These are phyloP conservation scores for Ophiostoma sp. DNA, from an alignment of 2,329 filamentous ascomycete species.

Conservation along the genomic window DNA sequence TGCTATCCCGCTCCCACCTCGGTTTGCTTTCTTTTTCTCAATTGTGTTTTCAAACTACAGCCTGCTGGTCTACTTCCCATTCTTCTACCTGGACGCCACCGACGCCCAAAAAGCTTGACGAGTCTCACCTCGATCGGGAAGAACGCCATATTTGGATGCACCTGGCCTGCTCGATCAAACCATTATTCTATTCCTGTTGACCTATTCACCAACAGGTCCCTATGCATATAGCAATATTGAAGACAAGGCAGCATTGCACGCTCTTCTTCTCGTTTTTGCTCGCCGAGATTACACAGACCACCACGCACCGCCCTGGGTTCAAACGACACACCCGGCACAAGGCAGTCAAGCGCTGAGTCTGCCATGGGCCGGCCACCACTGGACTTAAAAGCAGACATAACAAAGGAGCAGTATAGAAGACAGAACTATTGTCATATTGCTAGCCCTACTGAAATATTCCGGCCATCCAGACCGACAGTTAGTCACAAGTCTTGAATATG, in stretches of 20 bases:
- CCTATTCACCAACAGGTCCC: not conserved
- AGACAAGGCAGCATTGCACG: conserved; percentile 5
- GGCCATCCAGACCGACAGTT: not conserved
- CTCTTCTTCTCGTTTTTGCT: not conserved
- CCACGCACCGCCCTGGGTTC: not conserved
- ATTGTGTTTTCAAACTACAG: not conserved
- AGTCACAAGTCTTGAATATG: not conserved
- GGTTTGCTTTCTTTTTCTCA: not conserved
- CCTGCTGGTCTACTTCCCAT: not conserved
- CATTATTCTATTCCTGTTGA: not conserved
- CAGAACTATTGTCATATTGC: not conserved
- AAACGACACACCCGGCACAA: not conserved
- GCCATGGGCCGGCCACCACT: not conserved
- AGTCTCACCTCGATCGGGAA: not conserved
- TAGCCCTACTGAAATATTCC: not conserved
- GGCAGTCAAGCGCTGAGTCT: conserved; percentile 4
- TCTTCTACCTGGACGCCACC: not conserved
- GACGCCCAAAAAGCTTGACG: not conserved
- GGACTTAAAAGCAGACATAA: not conserved
- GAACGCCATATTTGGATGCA: not conserved
- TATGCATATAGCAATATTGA: not conserved
- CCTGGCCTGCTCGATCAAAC: not conserved
- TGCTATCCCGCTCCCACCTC: not conserved
- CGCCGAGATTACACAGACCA: conserved; percentile 3
- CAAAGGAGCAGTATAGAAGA: not conserved